phyloP scores from a whole-genome alignment of 176 grass and related monocot species.

The Olyra latifolia region DNA sequence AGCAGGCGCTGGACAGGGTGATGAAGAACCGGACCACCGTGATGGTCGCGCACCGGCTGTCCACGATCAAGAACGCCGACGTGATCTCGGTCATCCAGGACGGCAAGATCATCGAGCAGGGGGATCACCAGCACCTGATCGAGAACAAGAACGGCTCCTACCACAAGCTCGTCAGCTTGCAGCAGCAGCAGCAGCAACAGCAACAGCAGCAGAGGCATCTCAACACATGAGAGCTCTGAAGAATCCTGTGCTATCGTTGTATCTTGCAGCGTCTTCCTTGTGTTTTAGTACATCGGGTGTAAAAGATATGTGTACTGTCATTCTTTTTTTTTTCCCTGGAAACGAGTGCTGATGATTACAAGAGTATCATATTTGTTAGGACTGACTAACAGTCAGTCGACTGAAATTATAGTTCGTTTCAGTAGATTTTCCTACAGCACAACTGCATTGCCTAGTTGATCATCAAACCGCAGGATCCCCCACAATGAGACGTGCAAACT shows the following conservation, averaged over 20 bases:
- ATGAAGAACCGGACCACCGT: conserved; percentile 94
- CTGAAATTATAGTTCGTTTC: conserved; percentile 23
- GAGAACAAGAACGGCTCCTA: conserved; percentile 79
- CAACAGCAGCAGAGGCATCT: conserved; percentile 40
- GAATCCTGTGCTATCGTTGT: neutral
- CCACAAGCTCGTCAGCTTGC: conserved; percentile 82
- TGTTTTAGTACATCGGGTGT: neutral
- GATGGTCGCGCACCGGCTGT: conserved; percentile 89
- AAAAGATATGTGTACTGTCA: conserved; percentile 5
- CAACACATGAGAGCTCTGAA: conserved; percentile 4
- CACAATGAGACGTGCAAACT: too few relatives aligned
- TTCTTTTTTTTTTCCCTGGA: conserved; percentile 6
- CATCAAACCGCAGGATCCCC: too few relatives aligned
- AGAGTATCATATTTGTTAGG: conserved; percentile 14
- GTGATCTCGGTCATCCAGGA: conserved; percentile 91
- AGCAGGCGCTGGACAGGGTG: conserved; percentile 76
- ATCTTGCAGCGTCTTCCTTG: conserved; percentile 7
- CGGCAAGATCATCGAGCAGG: conserved; percentile 89
- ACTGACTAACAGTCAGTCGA: too few relatives aligned
- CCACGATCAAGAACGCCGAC: conserved; percentile 86
- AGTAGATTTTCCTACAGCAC: too few relatives aligned
- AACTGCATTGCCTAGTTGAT: too few relatives aligned
- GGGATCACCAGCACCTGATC: conserved; percentile 58
- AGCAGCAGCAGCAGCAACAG: conserved; percentile 67
- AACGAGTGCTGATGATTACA: conserved; percentile 25